Conservation (phyloP, 2,329 filamentous ascomycete species). For the Didymella lethalis region DNA sequence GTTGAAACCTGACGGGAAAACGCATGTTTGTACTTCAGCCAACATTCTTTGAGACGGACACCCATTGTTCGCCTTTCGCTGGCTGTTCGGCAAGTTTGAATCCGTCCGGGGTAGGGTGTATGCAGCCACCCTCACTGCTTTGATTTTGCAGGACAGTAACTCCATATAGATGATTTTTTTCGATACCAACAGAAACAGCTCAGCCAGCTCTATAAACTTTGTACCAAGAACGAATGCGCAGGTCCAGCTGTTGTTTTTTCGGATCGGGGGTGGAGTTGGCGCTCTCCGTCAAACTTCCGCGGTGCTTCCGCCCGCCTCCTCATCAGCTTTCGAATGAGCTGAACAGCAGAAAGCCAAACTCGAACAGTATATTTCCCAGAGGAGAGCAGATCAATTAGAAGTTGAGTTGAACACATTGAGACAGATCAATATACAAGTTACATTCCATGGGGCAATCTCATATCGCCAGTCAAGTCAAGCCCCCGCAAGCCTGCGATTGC, state of each 20-base stretch:
- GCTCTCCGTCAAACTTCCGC: background rate
- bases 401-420: background rate
- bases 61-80: background rate
- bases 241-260: background rate
- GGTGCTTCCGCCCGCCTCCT: background rate
- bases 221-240: background rate
- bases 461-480: background rate
- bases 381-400: background rate
- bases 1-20: background rate
- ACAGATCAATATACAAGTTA: background rate
- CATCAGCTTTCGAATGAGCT: background rate
- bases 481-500: conserved; percentile 9
- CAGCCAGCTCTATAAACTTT: background rate
- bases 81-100: background rate
- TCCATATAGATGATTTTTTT: background rate
- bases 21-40: background rate
- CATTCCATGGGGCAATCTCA: background rate
- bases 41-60: background rate
- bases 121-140: background rate
- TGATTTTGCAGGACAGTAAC: background rate
- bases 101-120: background rate
- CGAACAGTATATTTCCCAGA: background rate
- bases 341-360: background rate
- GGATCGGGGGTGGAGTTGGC: background rate
- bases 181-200: background rate